These are phyloP conservation scores for Ogataea ramenticola DNA, from an alignment of 805 yeast species.

Conservation along the genomic window DNA sequence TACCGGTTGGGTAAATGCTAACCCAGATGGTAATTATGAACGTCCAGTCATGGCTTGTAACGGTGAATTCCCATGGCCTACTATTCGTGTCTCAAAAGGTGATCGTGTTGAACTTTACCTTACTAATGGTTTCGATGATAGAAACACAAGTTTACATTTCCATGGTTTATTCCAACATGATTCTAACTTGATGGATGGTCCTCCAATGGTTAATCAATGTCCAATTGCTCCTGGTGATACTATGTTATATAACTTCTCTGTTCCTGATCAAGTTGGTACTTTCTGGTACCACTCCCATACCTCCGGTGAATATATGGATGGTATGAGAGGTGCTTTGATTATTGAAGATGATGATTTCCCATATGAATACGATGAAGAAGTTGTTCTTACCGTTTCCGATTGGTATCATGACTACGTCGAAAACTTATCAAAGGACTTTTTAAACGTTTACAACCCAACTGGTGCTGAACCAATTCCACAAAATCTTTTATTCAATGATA, in stretches of 20 bases:
- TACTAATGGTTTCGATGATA: constrained; percentile 63
- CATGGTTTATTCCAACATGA: constrained; percentile 88
- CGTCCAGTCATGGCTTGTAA: constrained; percentile 44
- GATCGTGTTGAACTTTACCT: constrained; percentile 70
- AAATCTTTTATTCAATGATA: constrained; percentile 70
- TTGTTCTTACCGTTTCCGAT: constrained; percentile 61
- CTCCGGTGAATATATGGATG: constrained; percentile 87
- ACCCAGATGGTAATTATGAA: constrained; percentile 44
- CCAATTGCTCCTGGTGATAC: constrained; percentile 79
- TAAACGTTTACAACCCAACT: constrained; percentile 79
- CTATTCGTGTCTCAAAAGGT: constrained; percentile 64
- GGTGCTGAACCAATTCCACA: constrained; percentile 98
- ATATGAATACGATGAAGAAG: constrained; percentile 77
- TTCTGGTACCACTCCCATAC: constrained; percentile 98
- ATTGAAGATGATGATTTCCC: constrained; percentile 62
- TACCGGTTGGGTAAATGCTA: constrained; percentile 56
- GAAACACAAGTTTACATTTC: constrained; percentile 79
- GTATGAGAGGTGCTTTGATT: constrained; percentile 74
- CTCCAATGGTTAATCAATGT: constrained; percentile 82
- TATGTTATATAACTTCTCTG: constrained; percentile 77
- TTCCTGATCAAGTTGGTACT: constrained; percentile 75
- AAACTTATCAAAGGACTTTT: constrained; percentile 46
- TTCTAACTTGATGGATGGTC: constrained; percentile 82
- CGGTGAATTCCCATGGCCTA: constrained; percentile 79
- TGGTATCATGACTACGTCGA: constrained; percentile 75